phyloP scores from a whole-genome alignment of 2,329 filamentous ascomycete genomes.

The Niveomyces coronatus region DNA sequence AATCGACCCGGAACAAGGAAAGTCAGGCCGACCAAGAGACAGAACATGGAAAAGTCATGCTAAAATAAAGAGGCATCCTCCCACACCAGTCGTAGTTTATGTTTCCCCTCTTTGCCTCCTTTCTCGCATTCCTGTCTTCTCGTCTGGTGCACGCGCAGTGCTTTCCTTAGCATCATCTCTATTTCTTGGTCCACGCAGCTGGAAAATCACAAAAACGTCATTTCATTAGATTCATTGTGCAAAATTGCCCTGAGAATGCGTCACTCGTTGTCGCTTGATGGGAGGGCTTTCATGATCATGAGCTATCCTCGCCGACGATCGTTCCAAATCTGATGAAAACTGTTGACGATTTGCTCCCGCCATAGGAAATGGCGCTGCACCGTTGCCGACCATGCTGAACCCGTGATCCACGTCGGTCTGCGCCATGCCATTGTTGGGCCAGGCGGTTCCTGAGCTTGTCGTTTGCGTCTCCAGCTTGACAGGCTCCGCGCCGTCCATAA shows the following conservation, averaged over 20 bases:
- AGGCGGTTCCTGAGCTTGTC: conserved; percentile 29
- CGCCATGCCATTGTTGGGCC: conserved; percentile 6
- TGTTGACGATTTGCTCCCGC: conserved; percentile 17
- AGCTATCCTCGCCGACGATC: conserved; percentile 14
- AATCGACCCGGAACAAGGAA: conserved; percentile 13
- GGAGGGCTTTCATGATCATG: conserved; percentile 31
- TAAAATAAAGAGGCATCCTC: conserved; percentile 4
- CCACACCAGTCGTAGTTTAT: neutral
- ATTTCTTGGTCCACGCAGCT: neutral
- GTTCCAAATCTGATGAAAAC: conserved; percentile 14
- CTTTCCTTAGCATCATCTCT: neutral
- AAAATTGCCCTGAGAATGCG: conserved; percentile 30
- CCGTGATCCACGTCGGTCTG: conserved; percentile 30
- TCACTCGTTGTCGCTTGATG: conserved; percentile 45
- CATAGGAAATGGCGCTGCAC: conserved; percentile 29
- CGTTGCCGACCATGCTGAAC: conserved; percentile 36
- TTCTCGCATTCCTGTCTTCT: neutral
- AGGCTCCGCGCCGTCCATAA: conserved; percentile 17
- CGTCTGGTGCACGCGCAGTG: too few relatives aligned
- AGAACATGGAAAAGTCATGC: too few relatives aligned
- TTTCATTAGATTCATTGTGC: conserved; percentile 21
- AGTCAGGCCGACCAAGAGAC: conserved; percentile 1
- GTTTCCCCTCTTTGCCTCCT: neutral
- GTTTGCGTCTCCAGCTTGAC: conserved; percentile 48
- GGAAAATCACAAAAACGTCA: too few relatives aligned